Evolutionary conservation across 2,329 filamentous ascomycete species (phyloP).

Genomic region (Cytospora piceicola): DNA sequence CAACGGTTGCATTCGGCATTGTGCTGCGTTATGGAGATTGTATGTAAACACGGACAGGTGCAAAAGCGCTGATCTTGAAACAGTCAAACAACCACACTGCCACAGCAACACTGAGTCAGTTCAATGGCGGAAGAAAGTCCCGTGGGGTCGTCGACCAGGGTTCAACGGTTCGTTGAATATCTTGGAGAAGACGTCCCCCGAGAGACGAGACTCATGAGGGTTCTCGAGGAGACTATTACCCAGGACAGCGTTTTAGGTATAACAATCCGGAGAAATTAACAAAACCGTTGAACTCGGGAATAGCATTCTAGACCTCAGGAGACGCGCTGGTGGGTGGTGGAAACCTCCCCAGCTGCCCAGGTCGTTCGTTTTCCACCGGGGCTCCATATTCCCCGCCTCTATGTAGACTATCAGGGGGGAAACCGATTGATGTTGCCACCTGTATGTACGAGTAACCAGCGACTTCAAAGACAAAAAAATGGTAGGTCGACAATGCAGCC

Average conservation of each 20-base stretch:
- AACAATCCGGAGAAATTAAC: background rate
- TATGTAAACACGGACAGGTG: background rate
- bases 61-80: background rate
- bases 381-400: conserved; percentile 1
- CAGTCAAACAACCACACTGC: background rate
- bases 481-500: background rate
- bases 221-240: too few species aligned
- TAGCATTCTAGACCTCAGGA: background rate
- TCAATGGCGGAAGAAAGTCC: too few species aligned
- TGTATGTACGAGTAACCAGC: background rate
- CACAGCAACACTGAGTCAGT: too few species aligned
- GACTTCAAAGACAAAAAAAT: background rate
- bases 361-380: background rate
- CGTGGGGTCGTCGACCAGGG: too few species aligned
- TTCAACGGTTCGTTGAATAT: too few species aligned
- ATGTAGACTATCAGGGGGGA: background rate
- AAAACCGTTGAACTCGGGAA: background rate
- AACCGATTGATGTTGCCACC: background rate
- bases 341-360: background rate
- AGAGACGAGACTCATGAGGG: too few species aligned
- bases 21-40: background rate
- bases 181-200: too few species aligned
- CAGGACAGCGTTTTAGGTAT: background rate
- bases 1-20: background rate
- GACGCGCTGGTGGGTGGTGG: background rate